Conservation (phyloP, 2,329 filamentous ascomycete genomes). For the Phialophora tarda region DNA sequence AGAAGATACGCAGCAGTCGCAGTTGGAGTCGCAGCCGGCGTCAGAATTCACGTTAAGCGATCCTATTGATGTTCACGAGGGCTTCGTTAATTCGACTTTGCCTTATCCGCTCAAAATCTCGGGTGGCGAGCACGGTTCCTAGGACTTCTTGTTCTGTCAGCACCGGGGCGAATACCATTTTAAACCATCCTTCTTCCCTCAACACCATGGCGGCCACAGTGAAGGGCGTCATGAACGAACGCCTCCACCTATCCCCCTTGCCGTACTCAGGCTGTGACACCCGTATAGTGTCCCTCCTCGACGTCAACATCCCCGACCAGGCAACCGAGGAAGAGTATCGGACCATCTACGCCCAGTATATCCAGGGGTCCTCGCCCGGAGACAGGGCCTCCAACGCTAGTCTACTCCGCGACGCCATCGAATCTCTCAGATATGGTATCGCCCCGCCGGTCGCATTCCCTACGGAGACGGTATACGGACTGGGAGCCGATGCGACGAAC, state of each 20-base stretch:
- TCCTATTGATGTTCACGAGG: neutral
- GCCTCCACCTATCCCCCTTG: constrained; percentile 21
- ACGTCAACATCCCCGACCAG: constrained; percentile 34
- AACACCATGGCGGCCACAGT: constrained; percentile 30
- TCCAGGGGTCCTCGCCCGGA: neutral
- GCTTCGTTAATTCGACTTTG: neutral
- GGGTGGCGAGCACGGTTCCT: neutral
- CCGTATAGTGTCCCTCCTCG: constrained; percentile 31
- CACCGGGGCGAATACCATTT: neutral
- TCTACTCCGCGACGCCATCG: constrained; percentile 34
- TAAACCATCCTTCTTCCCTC: neutral
- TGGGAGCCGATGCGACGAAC: constrained; percentile 93
- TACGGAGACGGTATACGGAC: constrained; percentile 95
- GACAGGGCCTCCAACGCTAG: constrained; percentile 21
- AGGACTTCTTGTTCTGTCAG: neutral
- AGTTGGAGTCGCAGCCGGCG: neutral
- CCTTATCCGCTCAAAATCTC: neutral
- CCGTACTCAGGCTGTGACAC: constrained; percentile 38
- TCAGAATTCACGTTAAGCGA: neutral
- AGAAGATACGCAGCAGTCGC: neutral
- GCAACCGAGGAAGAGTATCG: constrained; percentile 36
- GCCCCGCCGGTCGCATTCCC: constrained; percentile 82
- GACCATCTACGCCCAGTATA: constrained; percentile 31
- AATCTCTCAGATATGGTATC: constrained; percentile 36
- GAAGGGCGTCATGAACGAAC: constrained; percentile 17